Evolutionary conservation across 768 basidiomycete genomes (phyloP).

Genomic region (Russula lepida): DNA sequence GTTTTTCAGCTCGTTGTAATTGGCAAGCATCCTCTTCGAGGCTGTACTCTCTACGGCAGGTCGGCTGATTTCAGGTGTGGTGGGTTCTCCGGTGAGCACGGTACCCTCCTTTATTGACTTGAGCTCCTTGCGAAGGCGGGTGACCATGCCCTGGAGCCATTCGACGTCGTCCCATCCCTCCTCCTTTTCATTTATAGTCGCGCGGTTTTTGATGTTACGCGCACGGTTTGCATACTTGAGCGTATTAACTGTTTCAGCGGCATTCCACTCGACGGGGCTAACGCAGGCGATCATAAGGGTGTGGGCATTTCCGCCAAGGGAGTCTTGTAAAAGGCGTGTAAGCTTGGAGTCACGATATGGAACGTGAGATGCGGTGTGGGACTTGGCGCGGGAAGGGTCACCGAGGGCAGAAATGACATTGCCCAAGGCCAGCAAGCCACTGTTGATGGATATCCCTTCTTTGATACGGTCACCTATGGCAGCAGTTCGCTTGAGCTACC

Average conservation of each 20-base stretch:
- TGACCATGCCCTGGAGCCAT: constrained; percentile 84
- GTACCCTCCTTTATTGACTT: constrained; percentile 71
- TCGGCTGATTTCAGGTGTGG: constrained; percentile 9
- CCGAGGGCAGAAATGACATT: constrained; percentile 98
- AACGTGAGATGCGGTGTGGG: constrained; percentile 78
- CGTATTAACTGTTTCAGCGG: constrained; percentile 87
- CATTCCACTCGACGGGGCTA: constrained; percentile 92
- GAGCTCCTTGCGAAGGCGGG: constrained; percentile 80
- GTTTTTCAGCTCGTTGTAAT: constrained; percentile 76
- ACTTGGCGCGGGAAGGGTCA: constrained; percentile 81
- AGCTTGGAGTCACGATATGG: constrained; percentile 99
- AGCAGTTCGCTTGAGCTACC: constrained; percentile 87
- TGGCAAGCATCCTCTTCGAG: constrained; percentile 67
- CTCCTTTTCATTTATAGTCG: constrained; percentile 86
- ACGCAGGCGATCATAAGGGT: constrained; percentile 99
- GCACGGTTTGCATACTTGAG: constrained; percentile 97
- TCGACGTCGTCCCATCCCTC: constrained; percentile 99
- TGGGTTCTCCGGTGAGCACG: constrained; percentile 19
- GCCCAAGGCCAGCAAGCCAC: constrained; percentile 89
- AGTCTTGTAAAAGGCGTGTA: constrained; percentile 92
- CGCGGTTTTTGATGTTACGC: constrained; percentile 93
- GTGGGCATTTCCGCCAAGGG: constrained; percentile 93
- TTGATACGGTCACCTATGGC: constrained; percentile 95
- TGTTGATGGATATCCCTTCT: constrained; percentile 99
- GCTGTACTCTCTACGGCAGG: constrained; percentile 32